Evolutionary conservation across 2,329 filamentous ascomycete genomes (phyloP), one percentile per base, ranked within the genome.

Genomic region (Fusarium abutilonis): DNA sequence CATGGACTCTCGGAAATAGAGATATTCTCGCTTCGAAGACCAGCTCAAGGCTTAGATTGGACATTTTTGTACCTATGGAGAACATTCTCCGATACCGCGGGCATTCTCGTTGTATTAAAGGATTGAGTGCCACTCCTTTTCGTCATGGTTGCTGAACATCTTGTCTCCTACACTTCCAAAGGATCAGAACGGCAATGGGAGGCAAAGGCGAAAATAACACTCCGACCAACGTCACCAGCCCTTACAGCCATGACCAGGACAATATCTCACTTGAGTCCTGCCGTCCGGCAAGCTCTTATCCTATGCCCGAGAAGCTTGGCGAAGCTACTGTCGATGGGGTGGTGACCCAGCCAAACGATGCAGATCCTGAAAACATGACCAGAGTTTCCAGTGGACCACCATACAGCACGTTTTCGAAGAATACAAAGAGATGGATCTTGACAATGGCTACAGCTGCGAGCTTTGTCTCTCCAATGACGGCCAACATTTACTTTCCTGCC

Each of bases 401-500:
- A 10, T 74, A 75, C 56, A 74, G 69, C 54, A 26, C 23, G 57
- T 61, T 49, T 74, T 74, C 43, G 69, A 68, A 65, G 23, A 55
- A 66, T 11, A 80, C 78, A 64, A 86, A 80, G 69, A 72, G 76
- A 63, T 86, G 82, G 77, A 81, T 87, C 56, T 76, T 82, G 31
- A 66, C 73, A 45, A 82, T 87, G 80, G 81, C 83, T 51, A 79
- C 80, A 31, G 68, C 81, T 40, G 80, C 82, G 9, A 81, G 82
- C 66, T 82, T 85, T 63, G 77, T 86, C 59, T 86, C 83, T 6
- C 84, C 84, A 3, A 80, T 85, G 72, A 85, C 83, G 1, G 85
- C 84, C 57, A 87, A 86, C 65, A 83, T 88, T 42, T 86, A 81
- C 67, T 79, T 79, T 45, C 79, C 79, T 3, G 78, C 77, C 4